phyloP scores from a whole-genome alignment of 1,139 yeast species.

The Wickerhamomyces sp. region DNA sequence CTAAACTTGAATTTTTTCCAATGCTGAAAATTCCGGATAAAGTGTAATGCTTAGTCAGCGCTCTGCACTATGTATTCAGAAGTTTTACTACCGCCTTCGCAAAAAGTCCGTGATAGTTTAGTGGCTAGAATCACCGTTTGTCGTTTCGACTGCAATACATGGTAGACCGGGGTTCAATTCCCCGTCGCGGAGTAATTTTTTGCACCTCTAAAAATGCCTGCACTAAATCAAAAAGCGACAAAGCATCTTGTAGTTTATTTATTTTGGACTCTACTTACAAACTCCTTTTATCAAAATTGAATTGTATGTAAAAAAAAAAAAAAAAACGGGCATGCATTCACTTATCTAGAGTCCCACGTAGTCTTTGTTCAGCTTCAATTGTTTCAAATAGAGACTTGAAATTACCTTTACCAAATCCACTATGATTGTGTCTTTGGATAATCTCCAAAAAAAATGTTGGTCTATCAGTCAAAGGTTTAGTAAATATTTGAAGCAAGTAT shows the following conservation, averaged over 20 bases:
- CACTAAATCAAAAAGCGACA: too few relatives aligned
- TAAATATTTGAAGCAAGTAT: constrained; percentile 72
- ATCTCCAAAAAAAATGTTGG: constrained; percentile 81
- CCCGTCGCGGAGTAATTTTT: not conserved
- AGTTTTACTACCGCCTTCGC: too few relatives aligned
- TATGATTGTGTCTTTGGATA: constrained; percentile 73
- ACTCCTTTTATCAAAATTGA: too few relatives aligned
- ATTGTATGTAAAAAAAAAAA: too few relatives aligned
- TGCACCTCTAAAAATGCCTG: too few relatives aligned
- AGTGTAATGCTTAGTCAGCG: too few relatives aligned
- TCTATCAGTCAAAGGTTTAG: constrained; percentile 69
- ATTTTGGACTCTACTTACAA: too few relatives aligned
- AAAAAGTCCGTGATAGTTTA: constrained; percentile 2
- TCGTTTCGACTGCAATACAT: not conserved
- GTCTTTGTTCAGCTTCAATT: constrained; percentile 58
- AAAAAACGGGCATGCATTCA: not conserved
- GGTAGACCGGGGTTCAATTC: constrained; percentile 1
- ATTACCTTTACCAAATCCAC: constrained; percentile 87
- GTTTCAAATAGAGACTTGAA: constrained; percentile 77
- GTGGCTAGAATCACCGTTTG: constrained; percentile 4
- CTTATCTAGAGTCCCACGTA: constrained; percentile 22
- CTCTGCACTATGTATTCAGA: too few relatives aligned
- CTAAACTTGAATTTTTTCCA: too few relatives aligned
- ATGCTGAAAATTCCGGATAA: too few relatives aligned
- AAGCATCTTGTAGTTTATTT: too few relatives aligned